These are phyloP conservation scores for Leptomonas pyrrhocoris DNA, from an alignment of 208 protist genomes.

Conservation along the genomic window DNA sequence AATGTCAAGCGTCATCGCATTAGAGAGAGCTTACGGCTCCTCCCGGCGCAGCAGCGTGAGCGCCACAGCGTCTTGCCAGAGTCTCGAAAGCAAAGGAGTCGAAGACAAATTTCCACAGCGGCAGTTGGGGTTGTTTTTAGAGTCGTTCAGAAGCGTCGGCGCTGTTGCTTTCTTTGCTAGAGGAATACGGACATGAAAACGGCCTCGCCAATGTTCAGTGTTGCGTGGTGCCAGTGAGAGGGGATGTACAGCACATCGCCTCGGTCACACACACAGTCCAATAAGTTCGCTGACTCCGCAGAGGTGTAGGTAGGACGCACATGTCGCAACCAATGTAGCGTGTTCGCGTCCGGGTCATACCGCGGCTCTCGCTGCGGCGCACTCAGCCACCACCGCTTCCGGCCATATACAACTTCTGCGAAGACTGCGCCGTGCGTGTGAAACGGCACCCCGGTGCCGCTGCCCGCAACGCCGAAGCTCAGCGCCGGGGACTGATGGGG, in stretches of 20 bases:
- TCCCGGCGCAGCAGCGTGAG: too few relatives aligned
- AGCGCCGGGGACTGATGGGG: conserved; percentile 21
- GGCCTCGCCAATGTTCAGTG: conserved; percentile 55
- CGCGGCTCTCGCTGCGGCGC: conserved; percentile 23
- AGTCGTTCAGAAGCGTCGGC: too few relatives aligned
- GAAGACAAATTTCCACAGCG: too few relatives aligned
- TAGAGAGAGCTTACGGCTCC: too few relatives aligned
- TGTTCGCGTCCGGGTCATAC: conserved; percentile 40
- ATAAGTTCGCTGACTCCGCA: conserved; percentile 5
- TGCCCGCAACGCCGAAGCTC: conserved; percentile 52
- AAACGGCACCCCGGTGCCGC: conserved; percentile 51
- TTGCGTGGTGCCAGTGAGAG: conserved; percentile 50
- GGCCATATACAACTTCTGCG: conserved; percentile 46
- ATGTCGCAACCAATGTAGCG: conserved; percentile 33
- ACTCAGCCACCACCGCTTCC: conserved; percentile 47
- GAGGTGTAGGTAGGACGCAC: conserved; percentile 24
- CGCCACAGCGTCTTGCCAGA: too few relatives aligned
- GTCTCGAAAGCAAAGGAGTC: too few relatives aligned
- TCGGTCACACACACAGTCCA: conserved; percentile 39
- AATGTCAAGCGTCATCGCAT: too few relatives aligned
- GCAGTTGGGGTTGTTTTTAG: too few relatives aligned
- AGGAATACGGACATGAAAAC: conserved; percentile 63
- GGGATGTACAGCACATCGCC: conserved; percentile 57
- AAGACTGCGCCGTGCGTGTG: conserved; percentile 60
- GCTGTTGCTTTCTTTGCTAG: conserved; percentile 5